A percentile compares a stretch with the other conserved stretches of the same genome.
Conservation (phyloP, 1,139 yeast genomes). For the Yamadazyma atmosphaerica region DNA sequence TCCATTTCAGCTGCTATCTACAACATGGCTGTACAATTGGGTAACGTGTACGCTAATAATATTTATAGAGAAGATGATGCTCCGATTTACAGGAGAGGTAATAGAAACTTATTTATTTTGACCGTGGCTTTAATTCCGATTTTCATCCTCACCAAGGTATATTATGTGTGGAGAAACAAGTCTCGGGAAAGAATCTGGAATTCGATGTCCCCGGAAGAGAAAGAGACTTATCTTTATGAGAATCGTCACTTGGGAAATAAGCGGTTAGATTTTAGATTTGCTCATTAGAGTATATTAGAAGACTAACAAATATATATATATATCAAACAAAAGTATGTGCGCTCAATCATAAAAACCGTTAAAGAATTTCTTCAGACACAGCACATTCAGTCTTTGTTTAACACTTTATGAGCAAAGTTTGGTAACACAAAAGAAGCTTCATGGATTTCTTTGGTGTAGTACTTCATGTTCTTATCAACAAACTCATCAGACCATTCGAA, state of each 20-base stretch:
- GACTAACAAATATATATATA: background rate
- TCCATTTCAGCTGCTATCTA: constrained; percentile 62
- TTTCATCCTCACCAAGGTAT: constrained; percentile 26
- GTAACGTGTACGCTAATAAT: constrained; percentile 51
- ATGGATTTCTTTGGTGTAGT: constrained; percentile 79
- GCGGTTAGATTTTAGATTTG: constrained; percentile 52
- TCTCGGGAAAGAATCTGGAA: constrained; percentile 48
- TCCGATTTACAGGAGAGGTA: constrained; percentile 60
- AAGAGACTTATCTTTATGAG: constrained; percentile 38
- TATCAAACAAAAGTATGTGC: too few species aligned
- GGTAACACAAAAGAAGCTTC: constrained; percentile 87
- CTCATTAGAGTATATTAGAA: too few species aligned
- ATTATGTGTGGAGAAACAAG: constrained; percentile 50
- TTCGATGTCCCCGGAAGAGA: constrained; percentile 47
- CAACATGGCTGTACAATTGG: constrained; percentile 62
- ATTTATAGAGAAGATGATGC: constrained; percentile 57
- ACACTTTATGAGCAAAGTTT: constrained; percentile 66
- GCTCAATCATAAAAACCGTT: too few species aligned
- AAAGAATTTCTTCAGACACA: too few species aligned
- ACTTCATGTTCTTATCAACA: constrained; percentile 66
- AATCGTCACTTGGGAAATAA: constrained; percentile 55
- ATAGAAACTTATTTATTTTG: constrained; percentile 25
- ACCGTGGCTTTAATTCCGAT: constrained; percentile 20
- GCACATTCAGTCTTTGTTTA: constrained; percentile 28
- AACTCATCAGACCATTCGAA: constrained; percentile 57